Evolutionary conservation across 108 stramenopile genomes (phyloP).

Genomic region (Asterionellopsis glacialis): DNA sequence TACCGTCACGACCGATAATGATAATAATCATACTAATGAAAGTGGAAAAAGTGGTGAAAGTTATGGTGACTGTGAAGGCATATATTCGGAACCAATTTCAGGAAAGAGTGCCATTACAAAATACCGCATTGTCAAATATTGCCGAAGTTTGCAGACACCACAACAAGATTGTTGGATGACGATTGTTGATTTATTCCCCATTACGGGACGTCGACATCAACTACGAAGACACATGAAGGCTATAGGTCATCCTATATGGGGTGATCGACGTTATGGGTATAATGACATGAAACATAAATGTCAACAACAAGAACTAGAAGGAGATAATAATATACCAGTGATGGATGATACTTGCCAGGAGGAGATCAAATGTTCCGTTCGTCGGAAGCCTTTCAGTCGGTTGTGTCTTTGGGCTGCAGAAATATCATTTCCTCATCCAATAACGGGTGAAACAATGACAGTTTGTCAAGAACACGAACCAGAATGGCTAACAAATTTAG

Average conservation of each 20-base stretch:
- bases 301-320: not conserved
- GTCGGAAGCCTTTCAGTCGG: conserved; percentile 3
- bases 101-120: conserved; percentile 11
- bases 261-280: conserved; percentile 25
- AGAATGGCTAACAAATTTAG: not conserved
- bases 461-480: conserved; percentile 1
- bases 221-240: conserved; percentile 38
- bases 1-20: no score
- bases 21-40: no score
- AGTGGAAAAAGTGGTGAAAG: no score
- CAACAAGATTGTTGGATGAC: conserved; percentile 19
- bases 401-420: conserved; percentile 30
- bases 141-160: conserved; percentile 2
- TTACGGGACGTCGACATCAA: conserved; percentile 50
- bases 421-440: conserved; percentile 25
- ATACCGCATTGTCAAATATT: conserved; percentile 7
- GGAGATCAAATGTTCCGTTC: not conserved
- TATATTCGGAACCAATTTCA: not conserved
- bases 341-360: not conserved
- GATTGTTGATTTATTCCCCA: conserved; percentile 25
- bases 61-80: not conserved
- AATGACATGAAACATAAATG: not conserved
- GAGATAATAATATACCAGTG: no score
- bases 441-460: conserved; percentile 8
- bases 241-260: conserved; percentile 43